phyloP scores from a whole-genome alignment of 225 moss, liverwort and hornwort species.

The Rhytidiadelphus loreus region DNA sequence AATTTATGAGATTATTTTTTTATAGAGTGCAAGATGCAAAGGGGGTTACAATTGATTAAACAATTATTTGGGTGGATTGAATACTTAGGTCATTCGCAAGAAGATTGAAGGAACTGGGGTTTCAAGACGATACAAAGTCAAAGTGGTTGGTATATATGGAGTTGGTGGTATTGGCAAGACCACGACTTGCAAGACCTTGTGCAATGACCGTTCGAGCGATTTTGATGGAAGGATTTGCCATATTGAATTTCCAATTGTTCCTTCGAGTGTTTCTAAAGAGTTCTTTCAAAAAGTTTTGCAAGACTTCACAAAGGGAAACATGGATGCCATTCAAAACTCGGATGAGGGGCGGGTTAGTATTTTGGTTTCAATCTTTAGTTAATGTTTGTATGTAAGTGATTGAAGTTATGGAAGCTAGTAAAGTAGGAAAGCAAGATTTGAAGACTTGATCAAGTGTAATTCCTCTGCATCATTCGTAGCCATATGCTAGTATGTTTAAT shows the following conservation, averaged over 20 bases:
- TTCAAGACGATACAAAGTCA: fast-evolving
- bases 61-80: not conserved
- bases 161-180: not conserved
- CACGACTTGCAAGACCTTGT: not conserved
- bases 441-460: not conserved
- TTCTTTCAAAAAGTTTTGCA: not conserved
- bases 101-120: not conserved
- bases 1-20: not conserved
- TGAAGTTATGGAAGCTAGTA: not conserved
- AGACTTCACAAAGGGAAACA: not conserved
- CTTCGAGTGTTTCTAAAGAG: not conserved
- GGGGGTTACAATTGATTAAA: not conserved
- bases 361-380: not conserved
- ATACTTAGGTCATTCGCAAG: not conserved
- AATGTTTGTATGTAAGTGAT: not conserved
- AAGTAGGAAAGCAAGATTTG: not conserved
- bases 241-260: not conserved
- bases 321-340: fast-evolving
- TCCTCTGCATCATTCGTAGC: not conserved
- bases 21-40: not conserved
- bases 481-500: not conserved
- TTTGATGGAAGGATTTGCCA: not conserved
- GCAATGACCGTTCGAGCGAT: not conserved
- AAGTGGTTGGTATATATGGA: not conserved
- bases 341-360: not conserved